Conservation (phyloP, 2,329 filamentous ascomycete species). For the Botrytis porri region DNA sequence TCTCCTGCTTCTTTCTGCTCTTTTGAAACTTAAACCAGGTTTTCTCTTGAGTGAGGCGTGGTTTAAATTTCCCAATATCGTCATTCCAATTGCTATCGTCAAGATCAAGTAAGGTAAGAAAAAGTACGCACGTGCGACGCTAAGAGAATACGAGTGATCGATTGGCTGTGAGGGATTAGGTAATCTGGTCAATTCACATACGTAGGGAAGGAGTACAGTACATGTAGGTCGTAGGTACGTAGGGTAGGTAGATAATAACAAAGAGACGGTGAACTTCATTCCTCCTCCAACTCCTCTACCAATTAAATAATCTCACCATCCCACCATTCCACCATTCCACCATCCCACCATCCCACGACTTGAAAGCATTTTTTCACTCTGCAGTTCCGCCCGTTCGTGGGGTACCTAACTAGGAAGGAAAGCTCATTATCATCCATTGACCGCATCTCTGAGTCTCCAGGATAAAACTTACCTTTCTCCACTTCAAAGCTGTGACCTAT, state of each 20-base stretch:
- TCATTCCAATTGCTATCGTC: not conserved
- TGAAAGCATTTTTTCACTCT: not conserved
- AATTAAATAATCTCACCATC: no score
- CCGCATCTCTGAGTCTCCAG: not conserved
- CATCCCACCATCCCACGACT: no score
- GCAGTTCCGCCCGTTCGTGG: not conserved
- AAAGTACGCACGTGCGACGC: conserved; percentile 2
- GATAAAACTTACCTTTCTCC: not conserved
- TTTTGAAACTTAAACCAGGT: not conserved
- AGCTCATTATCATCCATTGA: not conserved
- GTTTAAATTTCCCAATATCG: not conserved
- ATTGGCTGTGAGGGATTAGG: not conserved
- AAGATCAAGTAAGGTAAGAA: not conserved
- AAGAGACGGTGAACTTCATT: not conserved
- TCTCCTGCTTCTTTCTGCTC: no score
- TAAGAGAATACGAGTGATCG: not conserved
- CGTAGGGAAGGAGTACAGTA: not conserved
- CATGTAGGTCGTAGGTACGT: no score
- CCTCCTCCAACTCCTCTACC: no score
- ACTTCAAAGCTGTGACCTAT: conserved; percentile 9
- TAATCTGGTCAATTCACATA: not conserved
- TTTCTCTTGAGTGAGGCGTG: conserved; percentile 1
- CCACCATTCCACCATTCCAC: not conserved
- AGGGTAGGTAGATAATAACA: no score
- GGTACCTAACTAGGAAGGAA: not conserved